Percentiles rank a stretch among this genome's conserved stretches.
These are phyloP conservation scores for Salix udensis DNA, from an alignment of 345 rosid genomes.

Conservation along the genomic window DNA sequence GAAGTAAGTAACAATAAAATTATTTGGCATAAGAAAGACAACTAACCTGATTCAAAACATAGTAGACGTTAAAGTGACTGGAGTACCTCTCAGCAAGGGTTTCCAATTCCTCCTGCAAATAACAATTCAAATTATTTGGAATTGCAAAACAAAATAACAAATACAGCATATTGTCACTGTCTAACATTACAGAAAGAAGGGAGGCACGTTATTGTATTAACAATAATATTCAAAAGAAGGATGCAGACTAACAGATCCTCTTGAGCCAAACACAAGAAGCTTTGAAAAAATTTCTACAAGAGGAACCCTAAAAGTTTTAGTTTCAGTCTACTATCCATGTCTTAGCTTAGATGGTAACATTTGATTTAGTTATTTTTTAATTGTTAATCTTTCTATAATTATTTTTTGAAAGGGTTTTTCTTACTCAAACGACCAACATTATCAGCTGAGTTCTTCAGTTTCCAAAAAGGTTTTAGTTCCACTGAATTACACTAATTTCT, in stretches of 20 bases:
- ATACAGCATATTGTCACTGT: background rate
- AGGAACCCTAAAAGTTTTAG: background rate
- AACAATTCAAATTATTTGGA: constrained; percentile 1
- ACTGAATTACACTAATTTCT: background rate
- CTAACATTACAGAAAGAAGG: background rate
- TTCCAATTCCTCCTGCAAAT: constrained; percentile 79
- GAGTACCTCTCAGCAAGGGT: constrained; percentile 60
- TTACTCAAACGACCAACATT: background rate
- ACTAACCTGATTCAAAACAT: constrained; percentile 87
- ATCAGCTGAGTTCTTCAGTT: background rate
- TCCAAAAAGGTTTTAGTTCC: background rate
- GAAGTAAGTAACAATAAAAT: background rate
- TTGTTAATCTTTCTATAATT: background rate
- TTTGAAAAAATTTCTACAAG: background rate
- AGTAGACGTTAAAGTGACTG: constrained; percentile 62
- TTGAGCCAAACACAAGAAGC: background rate
- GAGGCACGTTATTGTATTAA: background rate
- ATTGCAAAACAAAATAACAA: background rate
- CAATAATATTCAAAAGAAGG: background rate
- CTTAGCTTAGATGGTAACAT: background rate
- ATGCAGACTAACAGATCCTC: background rate
- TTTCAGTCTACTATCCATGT: background rate
- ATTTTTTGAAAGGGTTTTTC: too few species aligned
- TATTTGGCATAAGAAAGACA: background rate
- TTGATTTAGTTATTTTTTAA: too few species aligned